These are phyloP conservation scores for Pleurotus cornucopiae DNA, from an alignment of 768 basidiomycete species.

Conservation along the genomic window DNA sequence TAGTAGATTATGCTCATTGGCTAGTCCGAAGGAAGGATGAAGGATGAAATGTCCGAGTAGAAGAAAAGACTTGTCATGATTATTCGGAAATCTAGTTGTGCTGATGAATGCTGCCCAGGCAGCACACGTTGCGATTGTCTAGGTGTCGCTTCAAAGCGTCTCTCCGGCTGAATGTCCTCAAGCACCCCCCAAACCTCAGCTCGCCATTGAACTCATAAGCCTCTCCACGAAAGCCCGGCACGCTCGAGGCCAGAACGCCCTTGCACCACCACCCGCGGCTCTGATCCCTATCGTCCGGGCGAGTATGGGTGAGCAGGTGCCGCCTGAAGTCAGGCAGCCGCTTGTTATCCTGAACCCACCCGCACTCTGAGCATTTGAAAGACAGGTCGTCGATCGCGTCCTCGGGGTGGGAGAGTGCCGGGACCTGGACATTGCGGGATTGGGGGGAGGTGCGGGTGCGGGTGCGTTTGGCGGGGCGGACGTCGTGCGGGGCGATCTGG, in stretches of 20 bases:
- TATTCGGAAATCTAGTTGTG: neutral
- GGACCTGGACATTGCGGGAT: constrained; percentile 44
- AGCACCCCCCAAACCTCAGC: constrained; percentile 36
- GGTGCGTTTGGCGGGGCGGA: constrained; percentile 17
- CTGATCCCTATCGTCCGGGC: constrained; percentile 35
- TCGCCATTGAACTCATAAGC: constrained; percentile 24
- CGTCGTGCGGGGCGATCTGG: neutral
- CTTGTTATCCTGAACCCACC: constrained; percentile 42
- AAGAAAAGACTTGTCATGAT: neutral
- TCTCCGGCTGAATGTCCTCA: constrained; percentile 34
- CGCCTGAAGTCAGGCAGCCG: constrained; percentile 58
- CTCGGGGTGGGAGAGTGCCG: constrained; percentile 13
- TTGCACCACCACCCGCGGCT: constrained; percentile 32
- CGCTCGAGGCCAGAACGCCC: constrained; percentile 25
- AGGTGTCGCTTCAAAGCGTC: constrained; percentile 45
- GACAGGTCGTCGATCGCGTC: constrained; percentile 18
- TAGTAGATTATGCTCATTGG: too few species aligned
- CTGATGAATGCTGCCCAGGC: constrained; percentile 17
- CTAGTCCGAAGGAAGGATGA: too few species aligned
- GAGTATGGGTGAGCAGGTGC: constrained; percentile 53
- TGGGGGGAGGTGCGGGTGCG: constrained; percentile 31
- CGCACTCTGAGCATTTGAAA: constrained; percentile 40
- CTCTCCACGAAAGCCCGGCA: constrained; percentile 14
- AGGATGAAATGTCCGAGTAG: too few species aligned
- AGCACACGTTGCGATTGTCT: constrained; percentile 26